Evolutionary conservation across 1,284 basidiomycete genomes (phyloP).

Genomic region (Marasmius fiardii): DNA sequence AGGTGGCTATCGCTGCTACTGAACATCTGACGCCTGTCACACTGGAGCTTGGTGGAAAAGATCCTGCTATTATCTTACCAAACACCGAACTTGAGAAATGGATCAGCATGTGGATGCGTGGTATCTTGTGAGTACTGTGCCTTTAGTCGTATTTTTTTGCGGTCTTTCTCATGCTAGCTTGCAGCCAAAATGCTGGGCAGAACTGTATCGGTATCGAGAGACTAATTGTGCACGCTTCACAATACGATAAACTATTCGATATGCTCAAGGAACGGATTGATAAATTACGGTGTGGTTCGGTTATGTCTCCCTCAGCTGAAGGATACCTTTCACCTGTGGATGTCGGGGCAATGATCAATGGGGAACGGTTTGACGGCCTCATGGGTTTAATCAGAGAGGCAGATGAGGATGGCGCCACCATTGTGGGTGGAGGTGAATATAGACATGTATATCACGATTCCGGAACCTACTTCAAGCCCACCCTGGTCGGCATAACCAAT

Average conservation of each 20-base stretch:
- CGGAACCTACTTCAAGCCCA: constrained; percentile 84
- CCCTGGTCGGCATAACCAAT: constrained; percentile 83
- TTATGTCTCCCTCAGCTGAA: constrained; percentile 57
- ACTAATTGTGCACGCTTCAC: constrained; percentile 77
- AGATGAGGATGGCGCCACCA: constrained; percentile 64
- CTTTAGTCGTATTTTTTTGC: neutral
- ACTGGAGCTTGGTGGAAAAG: constrained; percentile 88
- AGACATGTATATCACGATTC: constrained; percentile 62
- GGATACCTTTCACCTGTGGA: constrained; percentile 73
- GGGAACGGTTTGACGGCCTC: constrained; percentile 66
- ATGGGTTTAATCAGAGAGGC: constrained; percentile 74
- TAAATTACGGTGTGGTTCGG: constrained; percentile 70
- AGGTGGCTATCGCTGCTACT: constrained; percentile 80
- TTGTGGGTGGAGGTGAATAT: constrained; percentile 69
- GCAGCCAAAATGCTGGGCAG: constrained; percentile 88
- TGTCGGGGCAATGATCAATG: constrained; percentile 79
- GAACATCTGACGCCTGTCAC: constrained; percentile 86
- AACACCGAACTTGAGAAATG: constrained; percentile 70
- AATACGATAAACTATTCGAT: constrained; percentile 72
- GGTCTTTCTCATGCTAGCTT: neutral
- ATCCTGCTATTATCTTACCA: constrained; percentile 75
- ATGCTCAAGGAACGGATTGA: constrained; percentile 61
- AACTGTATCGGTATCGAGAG: constrained; percentile 98
- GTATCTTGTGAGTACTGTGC: constrained; percentile 68
- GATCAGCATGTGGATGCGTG: constrained; percentile 79